Conservation (phyloP, 495 filamentous ascomycete species). For the Venustampulla echinocandica region DNA sequence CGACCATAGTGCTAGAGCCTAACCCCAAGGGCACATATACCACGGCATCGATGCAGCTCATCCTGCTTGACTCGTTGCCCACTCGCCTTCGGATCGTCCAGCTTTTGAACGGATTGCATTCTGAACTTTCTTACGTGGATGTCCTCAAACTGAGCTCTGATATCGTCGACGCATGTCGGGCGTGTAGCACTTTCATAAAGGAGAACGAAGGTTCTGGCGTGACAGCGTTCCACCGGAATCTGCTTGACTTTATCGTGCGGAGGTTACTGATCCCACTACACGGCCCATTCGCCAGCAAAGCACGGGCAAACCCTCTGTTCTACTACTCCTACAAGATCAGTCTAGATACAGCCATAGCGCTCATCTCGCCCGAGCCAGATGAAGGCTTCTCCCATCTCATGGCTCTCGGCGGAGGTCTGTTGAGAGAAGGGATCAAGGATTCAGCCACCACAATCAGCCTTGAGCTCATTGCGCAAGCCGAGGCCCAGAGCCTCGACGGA, state of each 20-base stretch:
- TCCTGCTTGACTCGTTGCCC: constrained; percentile 38
- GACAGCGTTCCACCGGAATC: constrained; percentile 27
- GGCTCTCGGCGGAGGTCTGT: constrained; percentile 37
- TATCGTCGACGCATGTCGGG: constrained; percentile 30
- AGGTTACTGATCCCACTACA: constrained; percentile 47
- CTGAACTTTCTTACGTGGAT: constrained; percentile 41
- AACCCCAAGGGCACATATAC: constrained; percentile 33
- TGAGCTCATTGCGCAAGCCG: constrained; percentile 31
- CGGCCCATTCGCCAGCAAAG: constrained; percentile 41
- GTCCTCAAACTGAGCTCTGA: constrained; percentile 38
- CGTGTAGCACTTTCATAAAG: constrained; percentile 14
- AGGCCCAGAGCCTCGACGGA: constrained; percentile 26
- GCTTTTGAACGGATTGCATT: constrained; percentile 38
- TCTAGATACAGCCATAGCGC: constrained; percentile 41
- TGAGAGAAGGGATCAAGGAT: constrained; percentile 36
- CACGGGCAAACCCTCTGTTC: constrained; percentile 41
- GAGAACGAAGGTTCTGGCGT: constrained; percentile 18
- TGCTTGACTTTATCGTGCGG: constrained; percentile 37
- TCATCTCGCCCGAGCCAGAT: constrained; percentile 38
- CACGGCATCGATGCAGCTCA: constrained; percentile 41
- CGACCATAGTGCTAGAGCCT: constrained; percentile 29
- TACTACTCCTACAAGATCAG: constrained; percentile 49
- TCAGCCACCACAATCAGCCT: constrained; percentile 27
- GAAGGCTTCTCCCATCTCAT: constrained; percentile 33
- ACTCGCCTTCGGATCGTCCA: constrained; percentile 41